Evolutionary conservation across 75 land plant genomes (phyloP), one percentile per base, ranked within the genome.

Genomic region (Sequoia sempervirens): DNA sequence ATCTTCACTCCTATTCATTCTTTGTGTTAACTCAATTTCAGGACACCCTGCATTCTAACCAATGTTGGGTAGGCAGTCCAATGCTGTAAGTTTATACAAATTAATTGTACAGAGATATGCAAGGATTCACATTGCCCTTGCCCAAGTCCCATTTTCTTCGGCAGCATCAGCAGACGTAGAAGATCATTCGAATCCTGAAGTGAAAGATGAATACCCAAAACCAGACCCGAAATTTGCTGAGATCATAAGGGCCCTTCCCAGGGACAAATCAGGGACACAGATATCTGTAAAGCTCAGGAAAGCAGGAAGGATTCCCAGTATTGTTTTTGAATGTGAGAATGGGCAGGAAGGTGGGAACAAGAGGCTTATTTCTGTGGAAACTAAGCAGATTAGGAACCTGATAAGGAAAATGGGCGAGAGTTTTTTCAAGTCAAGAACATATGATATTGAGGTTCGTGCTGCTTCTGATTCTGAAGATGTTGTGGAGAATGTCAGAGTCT

Each of bases 281-380:
- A 81, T 87, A 43, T 50, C 91, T 6, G 91, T 85, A 73, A 90
- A 90, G 84, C 89, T 88, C 88, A 85, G 99, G 82, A 88, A 88
- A 66, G 93, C 85, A 5, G 97, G 97, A 1, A 85, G 92, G 0
- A 91, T 95, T 14, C 99, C 99, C 34, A 90, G 94, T 84, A 94
- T 97, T 79, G 92, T 97, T 13, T 93, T 93, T 82, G 90, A 88
- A 87, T 94, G 91, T 73, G 97, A 92, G 73, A 89, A 94, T n/a
- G 99, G 99, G 13, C 85, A 97, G 66, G 82, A 90, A 30, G 99
- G 99, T 32, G 99, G 99, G 28, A 90, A 97, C 88, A 97, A 97
- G 91, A 84, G 91, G 66, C 91, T 97, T 37, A 89, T 97, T 36
- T 91, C 95, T 0, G 94, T 97, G 26, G 84, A 83, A 81, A 86